Conservation (phyloP, 108 stramenopile species). For the Cyclotella cryptica region DNA sequence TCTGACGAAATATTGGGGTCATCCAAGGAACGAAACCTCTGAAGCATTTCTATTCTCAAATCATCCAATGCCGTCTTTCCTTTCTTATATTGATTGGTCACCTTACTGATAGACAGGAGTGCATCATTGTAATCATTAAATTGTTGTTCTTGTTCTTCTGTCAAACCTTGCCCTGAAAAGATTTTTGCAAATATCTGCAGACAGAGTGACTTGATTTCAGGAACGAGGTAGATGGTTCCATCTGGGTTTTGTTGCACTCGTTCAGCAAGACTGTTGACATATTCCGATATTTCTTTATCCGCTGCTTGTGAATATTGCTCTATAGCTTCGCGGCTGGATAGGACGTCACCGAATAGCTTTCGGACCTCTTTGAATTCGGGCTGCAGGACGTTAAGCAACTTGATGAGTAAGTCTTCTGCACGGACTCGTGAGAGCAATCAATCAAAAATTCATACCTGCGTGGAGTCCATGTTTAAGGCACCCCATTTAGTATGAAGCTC, state of each 20-base stretch:
- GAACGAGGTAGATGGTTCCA: constrained; percentile 15
- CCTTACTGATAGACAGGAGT: constrained; percentile 19
- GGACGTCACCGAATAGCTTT: constrained; percentile 23
- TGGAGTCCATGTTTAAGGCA: constrained; percentile 37
- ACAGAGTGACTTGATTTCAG: constrained; percentile 31
- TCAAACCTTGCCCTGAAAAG: constrained; percentile 21
- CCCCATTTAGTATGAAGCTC: constrained; percentile 51
- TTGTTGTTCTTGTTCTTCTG: constrained; percentile 31
- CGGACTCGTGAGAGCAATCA: not conserved
- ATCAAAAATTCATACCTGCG: not conserved
- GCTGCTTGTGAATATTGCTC: constrained; percentile 10
- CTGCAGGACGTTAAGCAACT: not conserved
- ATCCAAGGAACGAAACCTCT: constrained; percentile 9
- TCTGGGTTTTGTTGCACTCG: constrained; percentile 17
- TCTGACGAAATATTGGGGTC: not conserved
- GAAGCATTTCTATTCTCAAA: constrained; percentile 20
- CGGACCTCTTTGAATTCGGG: constrained; percentile 28
- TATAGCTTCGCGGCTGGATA: constrained; percentile 5
- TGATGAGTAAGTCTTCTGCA: not conserved
- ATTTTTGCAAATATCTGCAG: constrained; percentile 30
- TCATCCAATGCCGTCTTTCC: constrained; percentile 11
- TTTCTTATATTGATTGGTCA: constrained; percentile 3
- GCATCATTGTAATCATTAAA: constrained; percentile 42
- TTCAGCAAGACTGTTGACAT: constrained; percentile 20
- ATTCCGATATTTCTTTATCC: constrained; percentile 13